Percentiles rank a stretch among this genome's conserved stretches.
Conservation (phyloP, 148 eudicot genomes). For the Chenopodium berlandieri region DNA sequence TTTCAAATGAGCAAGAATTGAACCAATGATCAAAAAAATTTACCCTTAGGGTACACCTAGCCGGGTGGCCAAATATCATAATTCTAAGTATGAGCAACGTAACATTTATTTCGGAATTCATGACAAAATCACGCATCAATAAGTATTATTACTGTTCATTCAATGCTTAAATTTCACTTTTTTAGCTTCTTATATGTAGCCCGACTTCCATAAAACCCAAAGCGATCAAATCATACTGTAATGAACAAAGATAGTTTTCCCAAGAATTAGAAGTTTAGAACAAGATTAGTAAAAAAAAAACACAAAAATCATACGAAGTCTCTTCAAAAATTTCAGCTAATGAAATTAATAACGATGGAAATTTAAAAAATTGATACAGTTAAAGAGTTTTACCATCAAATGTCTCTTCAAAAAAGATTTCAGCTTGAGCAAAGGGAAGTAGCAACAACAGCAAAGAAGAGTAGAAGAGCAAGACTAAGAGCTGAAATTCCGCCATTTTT, state of each 20-base stretch:
- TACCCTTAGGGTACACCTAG: too few species aligned
- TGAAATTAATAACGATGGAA: neutral
- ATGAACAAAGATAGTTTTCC: neutral
- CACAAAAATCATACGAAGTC: neutral
- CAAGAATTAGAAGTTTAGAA: neutral
- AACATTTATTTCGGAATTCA: too few species aligned
- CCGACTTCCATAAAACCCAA: neutral
- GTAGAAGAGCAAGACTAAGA: constrained; percentile 25
- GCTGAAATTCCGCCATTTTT: constrained; percentile 28
- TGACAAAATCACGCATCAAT: too few species aligned
- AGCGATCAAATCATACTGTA: neutral
- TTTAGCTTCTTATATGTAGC: neutral
- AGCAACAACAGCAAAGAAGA: constrained; percentile 6
- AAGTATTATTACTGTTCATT: neutral
- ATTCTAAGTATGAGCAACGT: too few species aligned
- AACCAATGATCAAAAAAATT: too few species aligned
- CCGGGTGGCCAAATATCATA: too few species aligned
- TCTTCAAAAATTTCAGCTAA: too few species aligned
- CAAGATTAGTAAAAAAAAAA: neutral
- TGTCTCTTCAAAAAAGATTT: constrained; percentile 53
- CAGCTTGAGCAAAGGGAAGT: constrained; percentile 28
- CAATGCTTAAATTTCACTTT: neutral
- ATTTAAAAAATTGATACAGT: too few species aligned
- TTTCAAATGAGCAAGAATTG: too few species aligned
- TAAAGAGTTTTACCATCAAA: constrained; percentile 42